Evolutionary conservation across 1,139 yeast species (phyloP).

Genomic region (Debaryomyces robertsiae): DNA sequence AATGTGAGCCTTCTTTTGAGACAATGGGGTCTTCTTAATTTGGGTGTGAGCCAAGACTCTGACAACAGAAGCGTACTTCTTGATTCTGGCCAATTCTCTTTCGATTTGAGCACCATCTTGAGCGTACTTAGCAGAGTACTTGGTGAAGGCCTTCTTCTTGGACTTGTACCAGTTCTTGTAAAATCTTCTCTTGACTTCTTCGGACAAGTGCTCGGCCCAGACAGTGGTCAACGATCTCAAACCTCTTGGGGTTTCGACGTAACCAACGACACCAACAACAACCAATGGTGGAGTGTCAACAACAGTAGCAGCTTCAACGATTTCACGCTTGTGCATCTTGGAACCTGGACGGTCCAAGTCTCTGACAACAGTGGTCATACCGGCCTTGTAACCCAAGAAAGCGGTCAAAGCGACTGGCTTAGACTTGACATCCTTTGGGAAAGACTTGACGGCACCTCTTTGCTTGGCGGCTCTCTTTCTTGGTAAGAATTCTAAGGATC

Average conservation of each 20-base stretch:
- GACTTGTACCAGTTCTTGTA: constrained; percentile 99
- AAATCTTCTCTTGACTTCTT: constrained; percentile 99
- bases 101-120: constrained; percentile 86
- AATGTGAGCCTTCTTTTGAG: constrained; percentile 99
- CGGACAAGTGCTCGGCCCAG: constrained; percentile 99
- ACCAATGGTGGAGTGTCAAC: constrained; percentile 99
- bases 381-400: constrained; percentile 99
- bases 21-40: constrained; percentile 98
- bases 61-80: constrained; percentile 97
- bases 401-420: constrained; percentile 99
- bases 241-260: constrained; percentile 99
- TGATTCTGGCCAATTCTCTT: constrained; percentile 97
- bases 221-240: constrained; percentile 99
- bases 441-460: constrained; percentile 98
- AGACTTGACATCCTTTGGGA: constrained; percentile 98
- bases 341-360: constrained; percentile 99
- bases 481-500: constrained; percentile 99
- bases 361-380: constrained; percentile 99
- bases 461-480: constrained; percentile 99
- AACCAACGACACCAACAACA: constrained; percentile 99
- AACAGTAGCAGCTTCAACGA: constrained; percentile 98
- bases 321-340: constrained; percentile 99
- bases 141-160: constrained; percentile 99
- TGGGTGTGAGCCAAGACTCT: constrained; percentile 99
- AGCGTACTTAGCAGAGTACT: constrained; percentile 98